Percentiles rank a stretch among this genome's conserved stretches.
These are phyloP conservation scores for Seiridium cupressi DNA, from an alignment of 2,329 filamentous ascomycete genomes.

Conservation along the genomic window DNA sequence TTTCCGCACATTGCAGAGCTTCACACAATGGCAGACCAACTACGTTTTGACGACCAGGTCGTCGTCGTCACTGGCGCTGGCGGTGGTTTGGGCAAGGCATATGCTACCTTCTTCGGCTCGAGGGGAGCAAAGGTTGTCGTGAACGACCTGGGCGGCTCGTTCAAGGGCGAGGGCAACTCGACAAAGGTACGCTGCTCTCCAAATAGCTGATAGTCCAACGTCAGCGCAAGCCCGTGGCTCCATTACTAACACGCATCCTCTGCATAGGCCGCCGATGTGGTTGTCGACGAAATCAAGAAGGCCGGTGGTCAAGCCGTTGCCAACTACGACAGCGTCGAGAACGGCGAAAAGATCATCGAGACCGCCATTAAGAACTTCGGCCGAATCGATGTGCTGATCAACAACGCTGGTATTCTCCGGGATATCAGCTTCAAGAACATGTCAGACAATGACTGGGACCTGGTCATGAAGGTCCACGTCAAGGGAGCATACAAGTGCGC, in stretches of 20 bases:
- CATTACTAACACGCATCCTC: constrained; percentile 19
- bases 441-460: constrained; percentile 94
- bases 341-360: constrained; percentile 92
- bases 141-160: constrained; percentile 90
- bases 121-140: constrained; percentile 93
- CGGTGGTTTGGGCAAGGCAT: constrained; percentile 78
- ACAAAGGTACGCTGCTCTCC: constrained; percentile 63
- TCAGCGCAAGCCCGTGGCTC: not conserved
- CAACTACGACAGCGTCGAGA: constrained; percentile 94
- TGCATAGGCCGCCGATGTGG: constrained; percentile 72
- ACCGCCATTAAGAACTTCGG: constrained; percentile 79
- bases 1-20: constrained; percentile 8
- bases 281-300: constrained; percentile 79
- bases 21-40: constrained; percentile 26
- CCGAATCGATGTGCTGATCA: constrained; percentile 91
- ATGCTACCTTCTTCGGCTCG: constrained; percentile 85
- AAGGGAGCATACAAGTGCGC: constrained; percentile 94
- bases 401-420: constrained; percentile 94
- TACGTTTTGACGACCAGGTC: constrained; percentile 84
- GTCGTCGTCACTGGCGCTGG: constrained; percentile 86
- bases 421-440: constrained; percentile 99
- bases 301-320: constrained; percentile 93
- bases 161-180: constrained; percentile 87
- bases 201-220: not conserved
- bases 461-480: constrained; percentile 90